Evolutionary conservation across 192 early-diverging fungal species (phyloP), one percentile per base, ranked within the genome.

Genomic region (Borealophlyctis nickersoniae): DNA sequence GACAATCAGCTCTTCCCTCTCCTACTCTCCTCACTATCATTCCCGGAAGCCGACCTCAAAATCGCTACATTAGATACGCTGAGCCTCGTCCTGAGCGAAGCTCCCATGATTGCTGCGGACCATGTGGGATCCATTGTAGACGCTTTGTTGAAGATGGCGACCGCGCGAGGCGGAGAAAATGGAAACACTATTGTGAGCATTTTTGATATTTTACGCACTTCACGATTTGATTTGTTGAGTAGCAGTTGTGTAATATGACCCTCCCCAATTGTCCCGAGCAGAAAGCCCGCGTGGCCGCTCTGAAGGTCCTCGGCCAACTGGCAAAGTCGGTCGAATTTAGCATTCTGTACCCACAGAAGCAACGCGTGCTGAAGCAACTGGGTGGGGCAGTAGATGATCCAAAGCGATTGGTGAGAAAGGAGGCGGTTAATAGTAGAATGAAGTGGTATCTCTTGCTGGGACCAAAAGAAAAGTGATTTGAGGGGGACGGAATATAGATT

Each of bases 391-490:
- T 95, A 60, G 93, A 97, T 74, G 96, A 98, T 70, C 87, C 71
- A 27, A 96, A 96, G 77, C 82, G 93, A 31, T 51, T 88, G 23
- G 96, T 98, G 16, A 79, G 96, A 62, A 76, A 80, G 51, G 91
- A 93, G 65, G 96, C 93, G 0, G 92, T 90, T 3, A 88, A 92
- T 58, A 89, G 91, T 36, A 77, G 92, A 49, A 87, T 81, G 72
- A 89, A 89, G 63, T 98, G 94, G 93, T 93, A 49, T 63, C 63
- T 78, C 49, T 62, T 81, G 31, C 48, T 75, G 27, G 77, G 77
- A 4, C 56, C 52, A 22, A 64, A 73, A 24, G 16, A 51, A 19
- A 19, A 13, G 39, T 45, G 19, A 19, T 45, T 45, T 45, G 7
- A 19, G 19, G 39, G n/a, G n/a, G n/a, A n/a, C n/a, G n/a, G n/a